Conservation (phyloP, 2,329 filamentous ascomycete species). For the Fusarium clavum region DNA sequence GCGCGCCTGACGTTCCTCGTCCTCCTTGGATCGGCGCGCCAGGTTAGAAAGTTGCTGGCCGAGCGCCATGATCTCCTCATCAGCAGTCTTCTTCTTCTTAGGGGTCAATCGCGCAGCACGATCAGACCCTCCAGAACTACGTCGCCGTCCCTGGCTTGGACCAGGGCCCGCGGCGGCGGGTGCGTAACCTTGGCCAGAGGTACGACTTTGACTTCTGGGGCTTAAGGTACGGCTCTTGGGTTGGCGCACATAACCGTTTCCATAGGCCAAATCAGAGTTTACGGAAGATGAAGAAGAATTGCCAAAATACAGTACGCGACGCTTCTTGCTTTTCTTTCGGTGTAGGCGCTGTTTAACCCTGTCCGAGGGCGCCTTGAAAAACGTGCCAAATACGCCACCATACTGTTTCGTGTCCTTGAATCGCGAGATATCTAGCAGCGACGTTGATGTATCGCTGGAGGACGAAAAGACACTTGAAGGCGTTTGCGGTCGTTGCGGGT, state of each 20-base stretch:
- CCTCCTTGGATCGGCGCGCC: slow-evolving; percentile 62
- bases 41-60: slow-evolving; percentile 66
- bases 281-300: slow-evolving; percentile 76
- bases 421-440: slow-evolving; percentile 74
- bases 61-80: slow-evolving; percentile 68
- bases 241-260: slow-evolving; percentile 66
- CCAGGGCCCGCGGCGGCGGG: slow-evolving; percentile 21
- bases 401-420: slow-evolving; percentile 59
- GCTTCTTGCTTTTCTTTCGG: slow-evolving; percentile 58
- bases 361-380: slow-evolving; percentile 72
- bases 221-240: slow-evolving; percentile 48
- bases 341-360: slow-evolving; percentile 51
- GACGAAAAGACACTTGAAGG: slow-evolving; percentile 56
- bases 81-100: slow-evolving; percentile 57
- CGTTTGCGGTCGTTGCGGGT: slow-evolving; percentile 46
- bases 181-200: slow-evolving; percentile 27
- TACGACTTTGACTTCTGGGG: slow-evolving; percentile 42
- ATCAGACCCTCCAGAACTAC: slow-evolving; percentile 36
- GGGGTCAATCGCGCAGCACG: slow-evolving; percentile 28
- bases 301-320: slow-evolving; percentile 67
- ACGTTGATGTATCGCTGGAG: slow-evolving; percentile 65
- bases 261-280: slow-evolving; percentile 76
- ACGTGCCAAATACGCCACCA: slow-evolving; percentile 69
- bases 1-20: slow-evolving; percentile 58
- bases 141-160: slow-evolving; percentile 30